Conservation (phyloP, 2,329 filamentous ascomycete genomes). For the Aspergillus versicolor region DNA sequence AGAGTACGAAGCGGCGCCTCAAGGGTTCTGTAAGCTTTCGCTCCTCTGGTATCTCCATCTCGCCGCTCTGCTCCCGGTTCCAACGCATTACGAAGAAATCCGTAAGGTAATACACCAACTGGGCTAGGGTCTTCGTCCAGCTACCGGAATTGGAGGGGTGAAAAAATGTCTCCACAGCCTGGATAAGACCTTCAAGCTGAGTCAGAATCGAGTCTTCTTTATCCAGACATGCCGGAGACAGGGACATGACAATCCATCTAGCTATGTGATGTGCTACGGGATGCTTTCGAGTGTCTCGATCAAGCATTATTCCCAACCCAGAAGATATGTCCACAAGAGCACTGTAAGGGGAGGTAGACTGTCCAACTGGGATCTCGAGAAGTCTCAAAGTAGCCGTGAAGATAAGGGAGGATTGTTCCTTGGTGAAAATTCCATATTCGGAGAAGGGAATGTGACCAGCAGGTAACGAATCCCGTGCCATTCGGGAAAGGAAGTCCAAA, state of each 20-base stretch:
- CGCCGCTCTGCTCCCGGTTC: conserved; percentile 91
- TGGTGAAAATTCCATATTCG: conserved; percentile 86
- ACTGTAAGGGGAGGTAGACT: conserved; percentile 90
- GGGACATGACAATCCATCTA: conserved; percentile 86
- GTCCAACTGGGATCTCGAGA: conserved; percentile 93
- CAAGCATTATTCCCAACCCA: conserved; percentile 80
- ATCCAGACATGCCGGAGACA: conserved; percentile 80
- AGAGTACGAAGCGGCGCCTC: conserved; percentile 84
- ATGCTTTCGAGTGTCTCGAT: conserved; percentile 91
- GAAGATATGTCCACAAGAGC: conserved; percentile 74
- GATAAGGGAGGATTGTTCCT: conserved; percentile 86
- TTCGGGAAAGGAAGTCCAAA: conserved; percentile 82
- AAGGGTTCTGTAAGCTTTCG: conserved; percentile 76
- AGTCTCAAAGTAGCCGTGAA: conserved; percentile 88
- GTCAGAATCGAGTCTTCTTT: conserved; percentile 76
- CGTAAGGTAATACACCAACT: conserved; percentile 86
- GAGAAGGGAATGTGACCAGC: conserved; percentile 76
- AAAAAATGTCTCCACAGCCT: conserved; percentile 97
- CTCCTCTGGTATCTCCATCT: conserved; percentile 80
- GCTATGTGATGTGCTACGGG: conserved; percentile 90
- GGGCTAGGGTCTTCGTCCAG: conserved; percentile 88
- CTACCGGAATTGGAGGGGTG: conserved; percentile 92
- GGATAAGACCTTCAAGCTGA: conserved; percentile 84
- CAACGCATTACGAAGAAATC: conserved; percentile 97
- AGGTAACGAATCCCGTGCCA: conserved; percentile 78